Conservation (phyloP, 2,329 filamentous ascomycete genomes). For the Calonectria hawksworthii region DNA sequence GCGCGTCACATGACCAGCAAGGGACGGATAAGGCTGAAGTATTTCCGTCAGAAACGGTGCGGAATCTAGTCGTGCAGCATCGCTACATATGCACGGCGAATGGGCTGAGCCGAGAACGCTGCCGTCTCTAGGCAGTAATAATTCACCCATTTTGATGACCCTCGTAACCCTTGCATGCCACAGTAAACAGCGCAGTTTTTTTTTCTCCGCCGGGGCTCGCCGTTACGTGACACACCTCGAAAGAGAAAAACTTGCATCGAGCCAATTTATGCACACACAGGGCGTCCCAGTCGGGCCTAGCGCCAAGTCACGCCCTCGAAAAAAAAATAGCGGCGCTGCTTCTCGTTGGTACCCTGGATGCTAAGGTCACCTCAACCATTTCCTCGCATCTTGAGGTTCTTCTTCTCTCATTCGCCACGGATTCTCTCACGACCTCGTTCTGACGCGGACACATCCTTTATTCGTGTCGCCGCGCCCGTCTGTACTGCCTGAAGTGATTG, state of each 20-base stretch:
- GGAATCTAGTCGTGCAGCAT: not conserved
- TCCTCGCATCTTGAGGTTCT: slow-evolving; percentile 39
- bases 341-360: slow-evolving; percentile 35
- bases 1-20: slow-evolving; percentile 15
- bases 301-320: slow-evolving; percentile 37
- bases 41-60: slow-evolving; percentile 5
- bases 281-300: slow-evolving; percentile 32
- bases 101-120: not conserved
- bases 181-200: not conserved
- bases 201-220: not conserved
- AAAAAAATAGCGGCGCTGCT: slow-evolving; percentile 37
- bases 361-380: slow-evolving; percentile 39
- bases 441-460: slow-evolving; percentile 28
- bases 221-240: not conserved
- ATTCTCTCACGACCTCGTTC: slow-evolving; percentile 33
- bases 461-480: slow-evolving; percentile 29
- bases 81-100: not conserved
- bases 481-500: slow-evolving; percentile 32
- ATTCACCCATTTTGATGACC: not conserved
- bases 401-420: slow-evolving; percentile 34
- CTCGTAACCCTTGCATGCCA: not conserved
- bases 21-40: slow-evolving; percentile 9
- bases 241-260: not conserved
- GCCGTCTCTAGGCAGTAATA: not conserved
- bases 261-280: slow-evolving; percentile 28